These are phyloP conservation scores for Phaseolus coccineus DNA, from an alignment of 331 rosid species.

Conservation along the genomic window DNA sequence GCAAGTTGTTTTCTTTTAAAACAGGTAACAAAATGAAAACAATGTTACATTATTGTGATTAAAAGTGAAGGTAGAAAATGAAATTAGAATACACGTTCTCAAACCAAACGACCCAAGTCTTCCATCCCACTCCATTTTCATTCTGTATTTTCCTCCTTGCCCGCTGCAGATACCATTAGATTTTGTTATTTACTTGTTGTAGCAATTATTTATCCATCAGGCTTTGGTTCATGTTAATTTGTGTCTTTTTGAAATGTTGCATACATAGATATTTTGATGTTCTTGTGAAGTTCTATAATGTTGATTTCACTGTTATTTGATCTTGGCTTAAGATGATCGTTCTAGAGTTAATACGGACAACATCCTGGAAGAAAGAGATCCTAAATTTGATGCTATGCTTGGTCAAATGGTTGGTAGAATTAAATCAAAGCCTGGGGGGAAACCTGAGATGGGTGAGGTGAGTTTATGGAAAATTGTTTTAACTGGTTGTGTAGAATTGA, in stretches of 20 bases:
- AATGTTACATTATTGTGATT: neutral
- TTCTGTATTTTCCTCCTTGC: neutral
- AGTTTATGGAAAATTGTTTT: slow-evolving; percentile 44
- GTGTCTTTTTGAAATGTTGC: slow-evolving; percentile 15
- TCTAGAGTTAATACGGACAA: slow-evolving; percentile 58
- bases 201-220: slow-evolving; percentile 13
- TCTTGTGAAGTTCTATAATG: slow-evolving; percentile 34
- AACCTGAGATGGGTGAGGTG: slow-evolving; percentile 95
- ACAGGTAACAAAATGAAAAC: neutral
- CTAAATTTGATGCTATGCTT: slow-evolving; percentile 85
- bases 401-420: slow-evolving; percentile 90
- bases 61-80: neutral
- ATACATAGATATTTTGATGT: slow-evolving; percentile 8
- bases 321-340: slow-evolving; percentile 53
- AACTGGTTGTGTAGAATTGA: slow-evolving; percentile 12
- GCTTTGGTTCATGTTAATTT: slow-evolving; percentile 23
- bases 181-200: neutral
- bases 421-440: slow-evolving; percentile 85
- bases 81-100: neutral
- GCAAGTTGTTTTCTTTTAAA: neutral
- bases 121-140: neutral
- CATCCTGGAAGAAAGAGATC: slow-evolving; percentile 79
- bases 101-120: neutral
- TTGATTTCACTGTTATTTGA: slow-evolving; percentile 44
- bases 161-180: neutral